A percentile compares a stretch with the other conserved stretches of the same genome.
These are phyloP conservation scores for Pulveroboletus sp. DNA, from an alignment of 768 basidiomycete species.

Conservation along the genomic window DNA sequence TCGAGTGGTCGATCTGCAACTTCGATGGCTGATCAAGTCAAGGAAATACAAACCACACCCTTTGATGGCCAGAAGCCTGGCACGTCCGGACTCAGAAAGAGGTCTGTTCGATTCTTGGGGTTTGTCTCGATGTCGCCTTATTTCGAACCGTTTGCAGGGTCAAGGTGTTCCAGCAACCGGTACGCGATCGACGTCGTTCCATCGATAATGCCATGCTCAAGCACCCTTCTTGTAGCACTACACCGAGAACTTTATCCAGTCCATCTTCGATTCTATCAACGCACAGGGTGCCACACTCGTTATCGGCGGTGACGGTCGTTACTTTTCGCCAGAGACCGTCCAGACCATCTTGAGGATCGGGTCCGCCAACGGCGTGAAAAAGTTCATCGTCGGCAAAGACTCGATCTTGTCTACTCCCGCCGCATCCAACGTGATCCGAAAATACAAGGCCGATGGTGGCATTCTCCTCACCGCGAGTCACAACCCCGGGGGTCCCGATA, in stretches of 20 bases:
- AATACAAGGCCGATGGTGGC: constrained; percentile 94
- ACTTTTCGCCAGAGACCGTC: constrained; percentile 79
- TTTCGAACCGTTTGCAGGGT: constrained; percentile 56
- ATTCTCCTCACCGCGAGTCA: constrained; percentile 96
- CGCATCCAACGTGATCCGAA: constrained; percentile 92
- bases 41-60: constrained; percentile 78
- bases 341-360: constrained; percentile 93
- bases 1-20: neutral
- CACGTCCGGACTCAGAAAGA: constrained; percentile 95
- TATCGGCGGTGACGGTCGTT: constrained; percentile 97
- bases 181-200: constrained; percentile 35
- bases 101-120: constrained; percentile 42
- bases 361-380: constrained; percentile 88
- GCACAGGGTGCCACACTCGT: constrained; percentile 81
- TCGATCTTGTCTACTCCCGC: constrained; percentile 95
- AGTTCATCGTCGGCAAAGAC: constrained; percentile 91
- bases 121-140: constrained; percentile 22
- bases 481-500: constrained; percentile 97
- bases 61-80: constrained; percentile 96
- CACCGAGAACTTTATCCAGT: constrained; percentile 97
- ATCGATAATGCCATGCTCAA: constrained; percentile 16
- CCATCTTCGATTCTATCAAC: constrained; percentile 90
- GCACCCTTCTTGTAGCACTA: constrained; percentile 65
- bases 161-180: constrained; percentile 97
- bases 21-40: constrained; percentile 46